Conservation (phyloP, 257 asterid species). For the Fraxinus pennsylvanica region DNA sequence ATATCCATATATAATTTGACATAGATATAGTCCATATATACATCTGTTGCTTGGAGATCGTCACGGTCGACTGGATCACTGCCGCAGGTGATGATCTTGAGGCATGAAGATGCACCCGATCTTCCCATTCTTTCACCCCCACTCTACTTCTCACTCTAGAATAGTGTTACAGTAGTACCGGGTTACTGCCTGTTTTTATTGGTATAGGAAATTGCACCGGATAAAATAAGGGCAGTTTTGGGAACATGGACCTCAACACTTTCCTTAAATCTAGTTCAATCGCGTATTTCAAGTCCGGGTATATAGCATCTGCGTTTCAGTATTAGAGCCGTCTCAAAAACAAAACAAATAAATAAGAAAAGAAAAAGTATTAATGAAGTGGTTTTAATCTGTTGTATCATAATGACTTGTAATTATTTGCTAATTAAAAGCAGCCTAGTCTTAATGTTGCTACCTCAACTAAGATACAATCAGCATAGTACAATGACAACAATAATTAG, state of each 20-base stretch:
- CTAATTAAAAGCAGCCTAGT: too few species aligned
- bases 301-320: neutral
- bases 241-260: neutral
- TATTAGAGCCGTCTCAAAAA: neutral
- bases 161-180: neutral
- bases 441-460: too few species aligned
- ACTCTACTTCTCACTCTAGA: neutral
- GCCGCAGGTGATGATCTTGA: conserved; percentile 14
- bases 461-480: neutral
- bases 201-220: neutral
- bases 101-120: conserved; percentile 4
- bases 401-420: neutral
- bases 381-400: too few species aligned
- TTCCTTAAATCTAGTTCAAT: neutral
- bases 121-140: neutral
- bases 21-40: neutral
- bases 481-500: neutral
- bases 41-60: conserved; percentile 35
- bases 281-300: neutral
- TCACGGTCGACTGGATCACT: conserved; percentile 32
- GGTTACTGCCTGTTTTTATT: neutral
- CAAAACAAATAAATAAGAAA: too few species aligned
- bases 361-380: too few species aligned
- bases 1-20: neutral
- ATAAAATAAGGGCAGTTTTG: neutral